Evolutionary conservation across 352 stramenopile genomes (phyloP).

Genomic region (Globisporangium camurandrum): DNA sequence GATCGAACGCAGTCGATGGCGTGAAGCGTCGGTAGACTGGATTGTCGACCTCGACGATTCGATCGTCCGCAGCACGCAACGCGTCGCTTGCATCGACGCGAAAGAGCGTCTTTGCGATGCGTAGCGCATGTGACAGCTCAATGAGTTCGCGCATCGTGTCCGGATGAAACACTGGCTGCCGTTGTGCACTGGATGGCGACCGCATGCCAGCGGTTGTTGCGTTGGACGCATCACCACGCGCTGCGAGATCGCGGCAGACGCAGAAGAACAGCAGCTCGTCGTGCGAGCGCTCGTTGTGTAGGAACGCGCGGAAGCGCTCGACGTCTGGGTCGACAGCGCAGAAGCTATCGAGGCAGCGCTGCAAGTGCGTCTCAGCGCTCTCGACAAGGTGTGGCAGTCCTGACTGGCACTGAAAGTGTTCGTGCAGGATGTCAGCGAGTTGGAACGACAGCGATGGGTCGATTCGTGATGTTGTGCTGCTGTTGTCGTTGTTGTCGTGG

Average conservation of each 20-base stretch:
- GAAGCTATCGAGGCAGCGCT: slow-evolving; percentile 27
- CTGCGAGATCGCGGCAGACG: slow-evolving; percentile 31
- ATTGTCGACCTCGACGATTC: slow-evolving; percentile 44
- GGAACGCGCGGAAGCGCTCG: slow-evolving; percentile 47
- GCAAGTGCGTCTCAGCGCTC: slow-evolving; percentile 24
- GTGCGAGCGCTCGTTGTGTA: slow-evolving; percentile 33
- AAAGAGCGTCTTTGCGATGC: slow-evolving; percentile 40
- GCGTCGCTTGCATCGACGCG: slow-evolving; percentile 32
- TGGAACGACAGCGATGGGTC: slow-evolving; percentile 18
- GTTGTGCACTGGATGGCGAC: slow-evolving; percentile 6
- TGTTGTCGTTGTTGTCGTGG: slow-evolving; percentile 6
- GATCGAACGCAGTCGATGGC: slow-evolving; percentile 31
- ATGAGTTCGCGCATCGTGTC: slow-evolving; percentile 55
- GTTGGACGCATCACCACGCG: not conserved
- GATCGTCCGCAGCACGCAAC: slow-evolving; percentile 27
- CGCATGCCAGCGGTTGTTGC: not conserved
- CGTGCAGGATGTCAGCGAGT: slow-evolving; percentile 26
- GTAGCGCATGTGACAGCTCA: slow-evolving; percentile 27
- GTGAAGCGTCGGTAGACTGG: slow-evolving; percentile 49
- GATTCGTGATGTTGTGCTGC: not conserved
- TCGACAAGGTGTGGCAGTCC: slow-evolving; percentile 51
- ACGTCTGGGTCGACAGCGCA: slow-evolving; percentile 41
- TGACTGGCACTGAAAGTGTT: slow-evolving; percentile 63
- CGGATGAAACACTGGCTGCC: slow-evolving; percentile 42
- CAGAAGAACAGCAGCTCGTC: slow-evolving; percentile 61